These are phyloP conservation scores for Scytalidium sp. DNA, from an alignment of 2,329 filamentous ascomycete genomes.

Conservation along the genomic window DNA sequence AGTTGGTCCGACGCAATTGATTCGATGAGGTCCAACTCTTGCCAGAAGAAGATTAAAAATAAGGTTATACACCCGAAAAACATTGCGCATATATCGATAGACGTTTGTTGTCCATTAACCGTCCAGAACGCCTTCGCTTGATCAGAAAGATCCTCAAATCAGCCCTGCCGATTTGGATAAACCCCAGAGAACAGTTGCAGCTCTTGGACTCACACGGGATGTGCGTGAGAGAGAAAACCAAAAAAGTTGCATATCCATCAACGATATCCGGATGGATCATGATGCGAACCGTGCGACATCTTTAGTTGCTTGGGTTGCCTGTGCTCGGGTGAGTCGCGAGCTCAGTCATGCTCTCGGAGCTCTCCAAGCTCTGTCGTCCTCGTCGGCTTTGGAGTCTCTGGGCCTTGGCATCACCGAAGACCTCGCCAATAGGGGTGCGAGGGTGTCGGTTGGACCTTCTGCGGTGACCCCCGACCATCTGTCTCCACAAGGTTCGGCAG, in stretches of 20 bases:
- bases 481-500: slow-evolving; percentile 43
- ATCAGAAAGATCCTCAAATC: too few species aligned
- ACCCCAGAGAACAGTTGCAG: too few species aligned
- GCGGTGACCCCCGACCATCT: neutral
- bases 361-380: neutral
- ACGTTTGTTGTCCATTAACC: neutral
- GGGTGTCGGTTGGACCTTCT: neutral
- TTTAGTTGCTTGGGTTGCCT: neutral
- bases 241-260: neutral
- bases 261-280: neutral
- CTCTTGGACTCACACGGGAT: too few species aligned
- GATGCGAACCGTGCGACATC: neutral
- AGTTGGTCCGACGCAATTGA: too few species aligned
- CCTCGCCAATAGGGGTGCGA: neutral
- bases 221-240: neutral
- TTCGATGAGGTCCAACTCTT: neutral
- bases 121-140: neutral
- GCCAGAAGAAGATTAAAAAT: neutral
- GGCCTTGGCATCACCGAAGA: neutral
- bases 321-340: neutral
- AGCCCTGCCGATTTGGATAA: too few species aligned
- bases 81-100: neutral
- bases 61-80: too few species aligned
- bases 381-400: neutral
- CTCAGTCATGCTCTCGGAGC: slow-evolving; percentile 3